Evolutionary conservation across 176 grass and related monocot species (phyloP), one percentile per base, ranked within the genome.

Genomic region (Alloteropsis semialata): DNA sequence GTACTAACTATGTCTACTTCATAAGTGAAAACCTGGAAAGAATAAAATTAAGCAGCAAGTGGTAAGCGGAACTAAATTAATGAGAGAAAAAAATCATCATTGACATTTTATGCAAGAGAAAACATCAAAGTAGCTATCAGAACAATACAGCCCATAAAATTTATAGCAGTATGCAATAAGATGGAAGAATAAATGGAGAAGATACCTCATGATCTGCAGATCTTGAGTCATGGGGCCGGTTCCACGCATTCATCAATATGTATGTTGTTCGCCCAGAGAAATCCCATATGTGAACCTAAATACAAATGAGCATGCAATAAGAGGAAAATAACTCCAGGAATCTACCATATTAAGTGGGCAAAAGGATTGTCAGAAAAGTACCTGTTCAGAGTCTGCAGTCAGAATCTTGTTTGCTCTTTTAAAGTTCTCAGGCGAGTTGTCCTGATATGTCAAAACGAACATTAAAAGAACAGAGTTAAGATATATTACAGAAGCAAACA

Each of bases 211-310:
- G 93, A 88, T 98, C 96, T 51, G 93, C 50, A 62, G 86, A 77
- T 30, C 67, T 79, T 75, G 46, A 76, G 79, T 95, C 84, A 80
- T 92, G 92, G 69, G 96, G 85, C 39, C 80, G 78, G 63, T 95
- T 96, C 96, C 87, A 89, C 36, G 89, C 93, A 57, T 93, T 93
- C 92, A 98, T 95, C 70, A 98, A 80, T 86, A 96, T 87, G 54
- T 92, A 88, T 75, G 92, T 94, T 83, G 91, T 98, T 75, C 84
- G 82, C 58, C 89, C 93, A 66, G 96, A 96, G 49, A 96, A 99
- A 87, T 99, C 96, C 96, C 96, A 99, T 76, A 99, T 94, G 51
- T 75, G 85, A 80, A 99, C 89, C 96, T 99, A 84, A 81, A 80
- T 30, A 60, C 37, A 56, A 90, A 79, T 58, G 59, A 57, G 37